Evolutionary conservation across 345 rosid species (phyloP).

Genomic region (Excoecaria agallocha): DNA sequence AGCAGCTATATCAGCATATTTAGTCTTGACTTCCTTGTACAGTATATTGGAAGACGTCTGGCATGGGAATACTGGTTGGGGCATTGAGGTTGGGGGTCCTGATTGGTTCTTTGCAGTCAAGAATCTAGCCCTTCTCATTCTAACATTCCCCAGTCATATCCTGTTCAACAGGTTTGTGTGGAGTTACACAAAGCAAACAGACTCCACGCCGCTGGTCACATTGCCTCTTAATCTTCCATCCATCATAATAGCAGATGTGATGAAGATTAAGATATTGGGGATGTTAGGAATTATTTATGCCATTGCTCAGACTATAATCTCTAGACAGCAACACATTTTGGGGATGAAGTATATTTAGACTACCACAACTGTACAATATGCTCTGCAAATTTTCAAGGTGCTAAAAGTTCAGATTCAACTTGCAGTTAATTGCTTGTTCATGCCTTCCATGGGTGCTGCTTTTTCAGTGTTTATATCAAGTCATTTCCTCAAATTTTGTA

Average conservation of each 20-base stretch:
- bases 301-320: slow-evolving; percentile 68
- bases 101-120: slow-evolving; percentile 93
- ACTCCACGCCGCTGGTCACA: slow-evolving; percentile 62
- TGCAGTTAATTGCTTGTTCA: background rate
- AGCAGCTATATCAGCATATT: slow-evolving; percentile 64
- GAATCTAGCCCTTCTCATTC: slow-evolving; percentile 79
- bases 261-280: slow-evolving; percentile 80
- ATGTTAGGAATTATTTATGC: slow-evolving; percentile 78
- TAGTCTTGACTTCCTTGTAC: slow-evolving; percentile 66
- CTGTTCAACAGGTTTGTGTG: slow-evolving; percentile 87
- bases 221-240: slow-evolving; percentile 91
- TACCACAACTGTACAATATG: slow-evolving; percentile 37
- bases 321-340: slow-evolving; percentile 90
- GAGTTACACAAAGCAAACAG: slow-evolving; percentile 71
- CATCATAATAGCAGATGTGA: slow-evolving; percentile 75
- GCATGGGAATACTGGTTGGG: slow-evolving; percentile 93
- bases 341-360: slow-evolving; percentile 87
- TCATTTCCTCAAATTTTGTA: background rate
- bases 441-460: slow-evolving; percentile 1
- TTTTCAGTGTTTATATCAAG: slow-evolving; percentile 18
- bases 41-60: slow-evolving; percentile 82
- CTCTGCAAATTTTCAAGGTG: slow-evolving; percentile 36
- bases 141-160: slow-evolving; percentile 89
- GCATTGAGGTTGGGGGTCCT: slow-evolving; percentile 82
- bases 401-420: slow-evolving; percentile 20